Evolutionary conservation across 495 filamentous ascomycete genomes (phyloP).

Genomic region (Recurvomyces mirabilis): DNA sequence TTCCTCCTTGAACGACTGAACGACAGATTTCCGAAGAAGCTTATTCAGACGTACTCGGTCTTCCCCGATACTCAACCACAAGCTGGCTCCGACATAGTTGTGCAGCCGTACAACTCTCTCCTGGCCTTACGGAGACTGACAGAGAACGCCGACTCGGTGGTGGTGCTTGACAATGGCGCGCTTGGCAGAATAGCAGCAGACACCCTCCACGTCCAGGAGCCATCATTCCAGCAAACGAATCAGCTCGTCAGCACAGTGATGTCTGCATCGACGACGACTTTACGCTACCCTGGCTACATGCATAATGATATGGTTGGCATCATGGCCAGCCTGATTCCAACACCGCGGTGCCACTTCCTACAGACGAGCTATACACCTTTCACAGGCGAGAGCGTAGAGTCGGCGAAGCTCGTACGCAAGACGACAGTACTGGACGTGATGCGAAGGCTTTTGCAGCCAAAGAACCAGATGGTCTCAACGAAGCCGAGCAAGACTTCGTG

Average conservation of each 20-base stretch:
- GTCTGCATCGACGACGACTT: constrained; percentile 92
- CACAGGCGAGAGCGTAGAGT: constrained; percentile 86
- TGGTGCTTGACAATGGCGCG: constrained; percentile 95
- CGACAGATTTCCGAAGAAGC: constrained; percentile 94
- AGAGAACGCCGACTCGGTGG: constrained; percentile 92
- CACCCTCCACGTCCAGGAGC: constrained; percentile 81
- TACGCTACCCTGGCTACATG: constrained; percentile 97
- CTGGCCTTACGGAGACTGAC: constrained; percentile 83
- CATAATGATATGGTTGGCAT: constrained; percentile 98
- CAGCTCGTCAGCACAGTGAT: constrained; percentile 96
- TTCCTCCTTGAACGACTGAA: constrained; percentile 95
- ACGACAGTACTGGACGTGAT: constrained; percentile 97
- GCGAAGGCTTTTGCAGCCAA: constrained; percentile 87
- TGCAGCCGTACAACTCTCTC: constrained; percentile 95
- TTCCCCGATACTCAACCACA: constrained; percentile 85
- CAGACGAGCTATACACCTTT: constrained; percentile 98
- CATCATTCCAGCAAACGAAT: constrained; percentile 94
- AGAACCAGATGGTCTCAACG: constrained; percentile 98
- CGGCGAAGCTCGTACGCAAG: constrained; percentile 93
- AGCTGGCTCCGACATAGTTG: constrained; percentile 75
- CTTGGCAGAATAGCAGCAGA: constrained; percentile 90
- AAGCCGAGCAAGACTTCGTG: constrained; percentile 92
- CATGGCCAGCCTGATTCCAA: constrained; percentile 88
- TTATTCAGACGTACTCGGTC: constrained; percentile 98
- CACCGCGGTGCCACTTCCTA: constrained; percentile 91